Percentiles rank a stretch among this genome's conserved stretches.
Conservation (phyloP, 768 basidiomycete genomes). For the Nidularia sp. region DNA sequence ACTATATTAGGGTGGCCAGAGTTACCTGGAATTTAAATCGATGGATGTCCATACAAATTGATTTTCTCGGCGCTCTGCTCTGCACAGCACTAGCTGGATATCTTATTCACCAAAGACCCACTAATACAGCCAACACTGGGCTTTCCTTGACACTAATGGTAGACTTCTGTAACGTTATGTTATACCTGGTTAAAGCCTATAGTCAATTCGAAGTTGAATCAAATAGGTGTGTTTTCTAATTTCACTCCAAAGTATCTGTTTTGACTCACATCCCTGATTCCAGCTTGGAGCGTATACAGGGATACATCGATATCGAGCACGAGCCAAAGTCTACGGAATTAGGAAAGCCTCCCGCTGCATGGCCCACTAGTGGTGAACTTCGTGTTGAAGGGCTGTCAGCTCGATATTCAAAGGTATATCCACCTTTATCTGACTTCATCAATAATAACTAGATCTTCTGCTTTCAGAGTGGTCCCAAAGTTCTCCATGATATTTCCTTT, state of each 20-base stretch:
- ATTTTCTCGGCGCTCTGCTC: constrained; percentile 55
- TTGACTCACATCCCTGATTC: constrained; percentile 10
- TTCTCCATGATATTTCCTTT: constrained; percentile 45
- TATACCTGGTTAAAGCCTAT: constrained; percentile 41
- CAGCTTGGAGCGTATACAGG: constrained; percentile 12
- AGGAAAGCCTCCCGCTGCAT: constrained; percentile 53
- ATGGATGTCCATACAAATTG: constrained; percentile 50
- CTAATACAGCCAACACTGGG: constrained; percentile 38
- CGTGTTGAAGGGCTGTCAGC: constrained; percentile 48
- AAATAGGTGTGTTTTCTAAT: constrained; percentile 34
- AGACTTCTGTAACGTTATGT: constrained; percentile 53
- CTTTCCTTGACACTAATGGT: constrained; percentile 59
- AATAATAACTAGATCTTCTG: not conserved
- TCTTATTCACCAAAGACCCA: constrained; percentile 35
- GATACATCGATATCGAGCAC: constrained; percentile 11
- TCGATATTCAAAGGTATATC: constrained; percentile 35
- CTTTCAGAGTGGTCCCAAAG: constrained; percentile 33
- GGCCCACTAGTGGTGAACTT: constrained; percentile 55
- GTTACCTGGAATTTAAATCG: constrained; percentile 52
- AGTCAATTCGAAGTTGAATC: constrained; percentile 45
- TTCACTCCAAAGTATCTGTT: not conserved
- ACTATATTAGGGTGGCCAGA: constrained; percentile 39
- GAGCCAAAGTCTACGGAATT: constrained; percentile 9
- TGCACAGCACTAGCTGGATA: constrained; percentile 51
- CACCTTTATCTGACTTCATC: not conserved